Evolutionary conservation across 139 green algal genomes (phyloP).

Genomic region (Chlamydomonas incerta): DNA sequence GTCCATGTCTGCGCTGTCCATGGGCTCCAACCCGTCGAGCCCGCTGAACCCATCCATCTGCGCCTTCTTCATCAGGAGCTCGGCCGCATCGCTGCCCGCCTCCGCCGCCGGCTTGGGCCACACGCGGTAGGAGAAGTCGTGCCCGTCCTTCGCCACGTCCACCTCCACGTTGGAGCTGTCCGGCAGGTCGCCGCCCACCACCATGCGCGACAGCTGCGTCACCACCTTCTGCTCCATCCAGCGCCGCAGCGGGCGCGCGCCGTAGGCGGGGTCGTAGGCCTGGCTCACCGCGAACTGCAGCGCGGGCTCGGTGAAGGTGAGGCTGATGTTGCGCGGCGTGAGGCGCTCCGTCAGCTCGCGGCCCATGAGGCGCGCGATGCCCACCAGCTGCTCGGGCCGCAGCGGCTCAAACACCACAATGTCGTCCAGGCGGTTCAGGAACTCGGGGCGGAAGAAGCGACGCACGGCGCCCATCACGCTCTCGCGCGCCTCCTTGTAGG

Average conservation of each 20-base stretch:
- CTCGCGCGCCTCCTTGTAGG: background rate
- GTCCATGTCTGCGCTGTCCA: constrained; percentile 4
- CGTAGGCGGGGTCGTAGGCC: constrained; percentile 66
- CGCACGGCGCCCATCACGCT: constrained; percentile 31
- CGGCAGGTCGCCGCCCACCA: constrained; percentile 65
- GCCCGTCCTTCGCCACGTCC: background rate
- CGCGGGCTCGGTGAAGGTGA: constrained; percentile 56
- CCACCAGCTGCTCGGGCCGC: background rate
- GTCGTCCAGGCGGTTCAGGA: constrained; percentile 93
- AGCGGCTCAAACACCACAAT: constrained; percentile 88
- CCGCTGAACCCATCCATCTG: background rate
- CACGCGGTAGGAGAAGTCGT: background rate
- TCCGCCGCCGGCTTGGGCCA: background rate
- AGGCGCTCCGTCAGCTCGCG: constrained; percentile 25
- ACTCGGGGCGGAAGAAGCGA: constrained; percentile 83
- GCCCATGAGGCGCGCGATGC: constrained; percentile 10
- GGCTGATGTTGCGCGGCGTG: constrained; percentile 41
- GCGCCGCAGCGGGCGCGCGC: constrained; percentile 71
- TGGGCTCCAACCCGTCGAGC: background rate
- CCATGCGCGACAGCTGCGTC: constrained; percentile 69
- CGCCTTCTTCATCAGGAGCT: background rate
- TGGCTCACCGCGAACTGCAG: constrained; percentile 65
- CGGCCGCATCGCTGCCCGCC: background rate
- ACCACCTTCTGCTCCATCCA: constrained; percentile 77
- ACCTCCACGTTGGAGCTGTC: constrained; percentile 44